Percentiles rank a stretch among this genome's conserved stretches.
These are phyloP conservation scores for Euphorbia schlechtendalii DNA, from an alignment of 441 rosid species.

Conservation along the genomic window DNA sequence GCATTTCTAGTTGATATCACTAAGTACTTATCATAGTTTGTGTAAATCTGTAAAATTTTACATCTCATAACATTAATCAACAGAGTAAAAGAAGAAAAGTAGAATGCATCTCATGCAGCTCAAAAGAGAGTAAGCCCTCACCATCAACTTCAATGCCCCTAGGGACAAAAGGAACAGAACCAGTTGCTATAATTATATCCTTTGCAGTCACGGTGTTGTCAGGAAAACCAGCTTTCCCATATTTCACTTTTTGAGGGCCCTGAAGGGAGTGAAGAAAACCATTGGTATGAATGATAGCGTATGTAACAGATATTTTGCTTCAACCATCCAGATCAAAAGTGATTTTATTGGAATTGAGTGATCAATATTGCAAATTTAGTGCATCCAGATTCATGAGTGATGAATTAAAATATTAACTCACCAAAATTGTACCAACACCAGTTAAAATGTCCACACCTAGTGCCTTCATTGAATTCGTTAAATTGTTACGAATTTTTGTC, in stretches of 20 bases:
- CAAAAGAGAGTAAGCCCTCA: slow-evolving; percentile 20
- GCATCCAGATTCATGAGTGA: not conserved
- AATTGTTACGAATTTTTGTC: slow-evolving; percentile 73
- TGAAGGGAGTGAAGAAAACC: slow-evolving; percentile 26
- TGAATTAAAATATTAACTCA: slow-evolving; percentile 28
- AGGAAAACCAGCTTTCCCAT: slow-evolving; percentile 50
- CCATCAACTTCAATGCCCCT: slow-evolving; percentile 98
- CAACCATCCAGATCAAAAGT: not conserved
- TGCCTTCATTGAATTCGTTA: slow-evolving; percentile 90
- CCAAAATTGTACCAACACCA: slow-evolving; percentile 76
- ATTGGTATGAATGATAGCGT: not conserved
- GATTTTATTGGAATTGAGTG: not conserved
- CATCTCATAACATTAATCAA: not conserved
- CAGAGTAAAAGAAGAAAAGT: not conserved
- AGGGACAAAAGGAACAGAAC: slow-evolving; percentile 94
- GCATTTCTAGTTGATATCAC: not conserved
- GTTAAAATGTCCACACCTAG: slow-evolving; percentile 91
- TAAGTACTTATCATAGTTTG: not conserved
- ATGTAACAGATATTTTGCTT: not conserved
- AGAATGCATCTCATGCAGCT: not conserved
- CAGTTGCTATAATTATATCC: slow-evolving; percentile 88
- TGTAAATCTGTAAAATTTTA: too few relatives aligned
- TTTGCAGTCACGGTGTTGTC: slow-evolving; percentile 65
- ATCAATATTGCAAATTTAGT: not conserved
- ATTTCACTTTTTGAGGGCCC: slow-evolving; percentile 94